Conservation (phyloP, 441 rosid species). For the Syzygium syzygioides region DNA sequence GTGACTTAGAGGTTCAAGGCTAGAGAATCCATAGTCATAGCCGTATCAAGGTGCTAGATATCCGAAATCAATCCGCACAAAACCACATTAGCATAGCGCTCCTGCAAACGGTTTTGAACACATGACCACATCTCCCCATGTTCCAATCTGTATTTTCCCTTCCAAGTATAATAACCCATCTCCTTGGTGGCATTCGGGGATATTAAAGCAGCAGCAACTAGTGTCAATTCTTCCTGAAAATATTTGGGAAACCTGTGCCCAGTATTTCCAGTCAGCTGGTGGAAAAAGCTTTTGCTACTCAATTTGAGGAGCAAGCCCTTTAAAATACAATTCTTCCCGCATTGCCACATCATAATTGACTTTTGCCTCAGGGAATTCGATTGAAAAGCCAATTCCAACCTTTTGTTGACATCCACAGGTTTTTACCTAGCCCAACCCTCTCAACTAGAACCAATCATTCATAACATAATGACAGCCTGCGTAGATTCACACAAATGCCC, state of each 20-base stretch:
- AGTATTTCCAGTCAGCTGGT: background rate
- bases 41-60: background rate
- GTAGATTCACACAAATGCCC: background rate
- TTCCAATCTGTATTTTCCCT: background rate
- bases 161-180: background rate
- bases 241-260: background rate
- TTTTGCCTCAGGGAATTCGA: background rate
- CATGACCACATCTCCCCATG: background rate
- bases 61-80: background rate
- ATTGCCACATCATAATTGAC: fast-evolving
- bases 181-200: fast-evolving
- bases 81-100: background rate
- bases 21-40: background rate
- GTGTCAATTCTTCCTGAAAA: background rate
- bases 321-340: background rate
- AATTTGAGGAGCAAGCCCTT: background rate
- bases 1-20: too few species aligned
- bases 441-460: too few species aligned
- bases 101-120: too few species aligned
- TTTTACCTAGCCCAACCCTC: too few species aligned
- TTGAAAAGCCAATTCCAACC: background rate
- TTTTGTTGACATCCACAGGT: background rate
- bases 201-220: fast-evolving
- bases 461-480: background rate
- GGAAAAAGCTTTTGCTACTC: background rate